Evolutionary conservation across 1,284 basidiomycete genomes (phyloP), one percentile per base, ranked within the genome.

Genomic region (Irpex sp.): DNA sequence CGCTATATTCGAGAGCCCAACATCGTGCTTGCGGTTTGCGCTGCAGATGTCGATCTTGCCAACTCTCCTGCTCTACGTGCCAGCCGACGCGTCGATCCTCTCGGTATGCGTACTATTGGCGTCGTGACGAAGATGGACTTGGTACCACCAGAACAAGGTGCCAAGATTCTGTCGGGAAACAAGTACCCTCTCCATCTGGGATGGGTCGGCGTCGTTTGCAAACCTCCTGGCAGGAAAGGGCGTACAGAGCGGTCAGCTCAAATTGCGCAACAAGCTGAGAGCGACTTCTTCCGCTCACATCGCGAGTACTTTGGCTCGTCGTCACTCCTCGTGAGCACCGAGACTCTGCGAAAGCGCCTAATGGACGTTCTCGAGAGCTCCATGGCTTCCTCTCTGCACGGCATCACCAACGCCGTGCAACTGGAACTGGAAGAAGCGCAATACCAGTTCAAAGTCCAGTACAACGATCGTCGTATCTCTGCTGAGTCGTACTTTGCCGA

Each of bases 41-140:
- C 96, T 2, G 96, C 97, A 7, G 96, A 99, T 74, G 97, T 99
- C 60, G 97, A 99, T 78, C 82, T 99, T 7, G 96, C 96, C 63
- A 99, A 99, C 75, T 98, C 94, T 1, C 96, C 97, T 3, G 96
- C 97, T 0, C 78, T 99, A 53, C 82, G 95, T 42, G 95, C 97
- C 0, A 96, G 93, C 72, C 82, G 95, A 53, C 91, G 93, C 65
- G 93, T 99, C 3, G 96, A 99, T 72, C 96, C 96, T 1, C 79
- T 98, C 5, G 96, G 97, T 6, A 79, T 95, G 62, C 86, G 96
- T 35, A 99, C 97, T 0, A 96, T 99, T 67, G 96, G 97, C 36
- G 97, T 99, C 5, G 84, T 99, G 53, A 99, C 97, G 51, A 99
- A 99, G 83, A 97, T 99, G 95, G 96, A 99, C 72, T 80, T 99